phyloP scores from a whole-genome alignment of 495 filamentous ascomycete species.

The Penicillium arizonense region DNA sequence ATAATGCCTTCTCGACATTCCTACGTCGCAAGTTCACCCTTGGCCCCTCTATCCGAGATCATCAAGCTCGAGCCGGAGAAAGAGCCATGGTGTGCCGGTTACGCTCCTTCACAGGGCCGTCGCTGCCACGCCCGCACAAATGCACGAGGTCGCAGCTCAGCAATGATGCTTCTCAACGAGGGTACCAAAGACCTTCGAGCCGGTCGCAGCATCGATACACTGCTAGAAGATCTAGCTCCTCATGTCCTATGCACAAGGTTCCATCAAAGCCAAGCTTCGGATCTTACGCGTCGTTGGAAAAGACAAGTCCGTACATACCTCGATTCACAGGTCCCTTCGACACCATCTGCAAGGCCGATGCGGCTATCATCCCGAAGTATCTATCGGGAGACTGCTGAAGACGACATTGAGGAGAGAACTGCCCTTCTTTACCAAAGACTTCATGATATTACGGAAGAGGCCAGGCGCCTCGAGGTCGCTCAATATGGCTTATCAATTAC shows the following conservation, averaged over 20 bases:
- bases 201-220: slow-evolving; percentile 13
- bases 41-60: slow-evolving; percentile 19
- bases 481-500: background rate
- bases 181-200: slow-evolving; percentile 17
- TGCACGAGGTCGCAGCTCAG: slow-evolving; percentile 8
- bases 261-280: slow-evolving; percentile 24
- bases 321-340: background rate
- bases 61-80: slow-evolving; percentile 23
- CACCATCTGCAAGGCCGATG: background rate
- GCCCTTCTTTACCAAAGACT: background rate
- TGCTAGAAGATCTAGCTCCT: slow-evolving; percentile 25
- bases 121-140: slow-evolving; percentile 24
- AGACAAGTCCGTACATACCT: slow-evolving; percentile 11
- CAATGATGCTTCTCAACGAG: slow-evolving; percentile 18
- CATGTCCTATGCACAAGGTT: slow-evolving; percentile 23
- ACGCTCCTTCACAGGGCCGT: slow-evolving; percentile 20
- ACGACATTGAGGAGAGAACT: background rate
- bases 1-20: slow-evolving; percentile 3
- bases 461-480: background rate
- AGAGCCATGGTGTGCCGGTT: slow-evolving; percentile 26
- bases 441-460: background rate
- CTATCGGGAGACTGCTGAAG: background rate
- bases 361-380: background rate
- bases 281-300: slow-evolving; percentile 16
- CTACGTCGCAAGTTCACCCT: background rate